Evolutionary conservation across 129 eudicot species (phyloP).

Genomic region (Tanacetum coccineum): DNA sequence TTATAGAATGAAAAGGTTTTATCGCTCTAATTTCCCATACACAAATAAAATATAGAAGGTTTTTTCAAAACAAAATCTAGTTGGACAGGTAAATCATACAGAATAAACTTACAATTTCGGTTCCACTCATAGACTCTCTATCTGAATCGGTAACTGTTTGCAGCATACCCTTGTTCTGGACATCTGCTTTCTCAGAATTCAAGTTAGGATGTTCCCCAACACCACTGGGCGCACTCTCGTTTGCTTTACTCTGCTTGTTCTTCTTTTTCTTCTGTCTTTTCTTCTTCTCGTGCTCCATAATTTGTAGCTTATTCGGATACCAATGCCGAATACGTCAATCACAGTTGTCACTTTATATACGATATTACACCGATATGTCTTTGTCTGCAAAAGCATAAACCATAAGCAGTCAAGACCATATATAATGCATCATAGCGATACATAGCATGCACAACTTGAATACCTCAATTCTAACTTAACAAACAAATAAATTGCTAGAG

Average conservation of each 20-base stretch:
- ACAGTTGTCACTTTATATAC: conserved; percentile 9
- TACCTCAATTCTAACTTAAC: too few species aligned
- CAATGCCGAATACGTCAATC: conserved; percentile 9
- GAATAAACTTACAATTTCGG: conserved; percentile 49
- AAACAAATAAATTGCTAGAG: too few species aligned
- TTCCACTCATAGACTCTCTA: conserved; percentile 31
- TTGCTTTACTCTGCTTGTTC: conserved; percentile 50
- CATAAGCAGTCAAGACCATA: conserved; percentile 11
- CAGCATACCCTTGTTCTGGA: conserved; percentile 22
- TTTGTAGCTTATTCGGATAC: conserved; percentile 13
- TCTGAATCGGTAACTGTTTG: conserved; percentile 27
- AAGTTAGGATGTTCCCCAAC: conserved; percentile 33
- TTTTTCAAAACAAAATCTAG: background rate
- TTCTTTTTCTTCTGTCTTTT: conserved; percentile 71
- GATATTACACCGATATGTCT: conserved; percentile 8
- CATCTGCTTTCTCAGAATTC: conserved; percentile 28
- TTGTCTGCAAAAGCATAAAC: conserved; percentile 26
- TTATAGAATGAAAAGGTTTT: too few species aligned
- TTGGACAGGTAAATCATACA: too few species aligned
- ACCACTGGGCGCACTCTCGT: conserved; percentile 25
- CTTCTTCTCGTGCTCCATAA: conserved; percentile 75
- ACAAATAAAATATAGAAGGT: background rate
- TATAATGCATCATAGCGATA: conserved; percentile 12
- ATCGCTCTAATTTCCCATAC: background rate
- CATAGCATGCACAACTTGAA: background rate